phyloP scores from a whole-genome alignment of 2,329 filamentous ascomycete species.

The Biscogniauxia sp. region DNA sequence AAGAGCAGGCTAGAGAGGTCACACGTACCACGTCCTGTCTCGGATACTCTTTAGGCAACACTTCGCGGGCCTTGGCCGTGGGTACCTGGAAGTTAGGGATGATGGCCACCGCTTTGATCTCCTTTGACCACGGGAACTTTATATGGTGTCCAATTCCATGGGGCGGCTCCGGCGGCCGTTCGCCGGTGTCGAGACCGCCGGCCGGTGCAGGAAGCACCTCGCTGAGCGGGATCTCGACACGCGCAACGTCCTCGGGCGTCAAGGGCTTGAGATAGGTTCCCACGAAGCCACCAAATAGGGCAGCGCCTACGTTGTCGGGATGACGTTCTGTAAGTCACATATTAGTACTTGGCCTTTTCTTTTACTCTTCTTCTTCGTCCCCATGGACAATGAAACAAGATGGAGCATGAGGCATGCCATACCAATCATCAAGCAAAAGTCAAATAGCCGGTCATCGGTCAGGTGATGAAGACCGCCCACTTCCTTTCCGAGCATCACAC shows the following conservation, averaged over 20 bases:
- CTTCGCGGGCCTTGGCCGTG: slow-evolving; percentile 86
- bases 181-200: slow-evolving; percentile 86
- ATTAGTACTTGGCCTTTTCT: background rate
- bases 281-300: slow-evolving; percentile 93
- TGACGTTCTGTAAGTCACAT: slow-evolving; percentile 62
- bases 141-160: slow-evolving; percentile 92
- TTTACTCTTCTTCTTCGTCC: too few species aligned
- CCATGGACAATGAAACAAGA: background rate
- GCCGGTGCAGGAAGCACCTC: slow-evolving; percentile 90
- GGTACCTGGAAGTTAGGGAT: slow-evolving; percentile 94
- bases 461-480: slow-evolving; percentile 75
- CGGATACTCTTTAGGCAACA: slow-evolving; percentile 77
- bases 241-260: slow-evolving; percentile 80
- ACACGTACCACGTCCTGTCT: slow-evolving; percentile 73
- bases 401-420: slow-evolving; percentile 6
- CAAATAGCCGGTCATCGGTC: slow-evolving; percentile 78
- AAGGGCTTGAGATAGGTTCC: slow-evolving; percentile 95
- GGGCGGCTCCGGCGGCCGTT: slow-evolving; percentile 84
- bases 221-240: slow-evolving; percentile 89
- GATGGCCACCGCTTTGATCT: slow-evolving; percentile 96
- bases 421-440: slow-evolving; percentile 97
- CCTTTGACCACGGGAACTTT: slow-evolving; percentile 88
- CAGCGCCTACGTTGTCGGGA: slow-evolving; percentile 92
- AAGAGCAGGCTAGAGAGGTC: background rate
- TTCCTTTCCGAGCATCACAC: slow-evolving; percentile 89